Percentiles rank a stretch among this genome's conserved stretches.
Conservation (phyloP, 345 rosid genomes). For the Psidium friedrichsthalianum region DNA sequence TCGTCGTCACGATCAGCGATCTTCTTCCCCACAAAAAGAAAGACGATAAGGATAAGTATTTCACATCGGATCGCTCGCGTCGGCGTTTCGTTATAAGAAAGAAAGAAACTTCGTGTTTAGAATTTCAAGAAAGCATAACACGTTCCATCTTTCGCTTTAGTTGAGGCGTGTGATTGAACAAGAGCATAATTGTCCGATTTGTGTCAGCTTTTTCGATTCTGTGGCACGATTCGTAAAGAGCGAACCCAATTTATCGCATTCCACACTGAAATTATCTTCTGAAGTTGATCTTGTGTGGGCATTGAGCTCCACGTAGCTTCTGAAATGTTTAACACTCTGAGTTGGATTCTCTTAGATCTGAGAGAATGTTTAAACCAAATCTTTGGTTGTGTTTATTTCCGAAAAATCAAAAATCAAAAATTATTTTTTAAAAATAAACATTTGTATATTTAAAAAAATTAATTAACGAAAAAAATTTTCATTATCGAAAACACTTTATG, state of each 20-base stretch:
- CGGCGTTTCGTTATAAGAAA: not conserved
- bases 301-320: not conserved
- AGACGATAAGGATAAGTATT: not conserved
- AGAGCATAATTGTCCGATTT: not conserved
- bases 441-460: not conserved
- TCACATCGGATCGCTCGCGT: not conserved
- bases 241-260: not conserved
- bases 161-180: not conserved
- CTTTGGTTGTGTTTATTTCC: too few species aligned
- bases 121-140: not conserved
- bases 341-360: not conserved
- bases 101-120: not conserved
- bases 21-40: not conserved
- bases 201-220: not conserved
- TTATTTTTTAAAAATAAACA: too few species aligned
- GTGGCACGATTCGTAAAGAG: not conserved
- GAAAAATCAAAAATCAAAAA: too few species aligned
- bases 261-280: not conserved
- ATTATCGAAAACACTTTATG: too few species aligned
- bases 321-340: not conserved
- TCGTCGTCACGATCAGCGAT: not conserved
- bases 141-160: not conserved
- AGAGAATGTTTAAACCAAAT: not conserved
- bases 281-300: not conserved
- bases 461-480: too few species aligned